Evolutionary conservation across 2,329 filamentous ascomycete species (phyloP).

Genomic region (Madurella mycetomatis): DNA sequence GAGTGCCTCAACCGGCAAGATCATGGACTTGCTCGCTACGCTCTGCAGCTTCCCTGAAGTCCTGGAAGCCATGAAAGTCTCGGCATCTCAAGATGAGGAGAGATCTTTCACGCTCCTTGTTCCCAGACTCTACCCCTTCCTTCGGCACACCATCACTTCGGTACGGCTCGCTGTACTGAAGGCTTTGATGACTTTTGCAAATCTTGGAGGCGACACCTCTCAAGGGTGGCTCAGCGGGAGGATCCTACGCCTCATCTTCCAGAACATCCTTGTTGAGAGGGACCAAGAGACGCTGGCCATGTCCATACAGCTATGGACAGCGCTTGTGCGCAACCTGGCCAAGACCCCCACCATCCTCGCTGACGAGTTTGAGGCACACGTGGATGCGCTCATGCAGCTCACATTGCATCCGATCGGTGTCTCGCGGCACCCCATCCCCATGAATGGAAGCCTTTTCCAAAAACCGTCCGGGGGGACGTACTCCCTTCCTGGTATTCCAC

Average conservation of each 20-base stretch:
- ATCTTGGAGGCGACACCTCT: constrained; percentile 72
- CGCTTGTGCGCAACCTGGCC: constrained; percentile 66
- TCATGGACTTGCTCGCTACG: constrained; percentile 96
- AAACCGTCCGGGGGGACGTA: constrained; percentile 89
- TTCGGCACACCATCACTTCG: constrained; percentile 94
- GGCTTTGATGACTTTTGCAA: constrained; percentile 86
- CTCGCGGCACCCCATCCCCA: constrained; percentile 81
- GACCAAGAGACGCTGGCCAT: constrained; percentile 77
- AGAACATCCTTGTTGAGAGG: constrained; percentile 90
- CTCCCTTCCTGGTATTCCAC: constrained; percentile 45
- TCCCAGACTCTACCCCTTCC: constrained; percentile 89
- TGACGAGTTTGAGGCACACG: constrained; percentile 67
- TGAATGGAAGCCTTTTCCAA: constrained; percentile 85
- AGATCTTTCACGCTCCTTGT: constrained; percentile 91
- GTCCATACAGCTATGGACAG: constrained; percentile 82
- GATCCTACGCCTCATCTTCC: constrained; percentile 82
- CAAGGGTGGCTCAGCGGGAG: constrained; percentile 91
- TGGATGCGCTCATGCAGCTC: constrained; percentile 77
- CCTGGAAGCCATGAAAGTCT: constrained; percentile 86
- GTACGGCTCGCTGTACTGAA: constrained; percentile 91
- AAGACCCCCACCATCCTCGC: constrained; percentile 62
- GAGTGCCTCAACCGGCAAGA: constrained; percentile 93
- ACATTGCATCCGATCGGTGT: constrained; percentile 90
- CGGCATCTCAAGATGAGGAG: constrained; percentile 75
- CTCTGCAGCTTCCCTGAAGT: constrained; percentile 93